Evolutionary conservation across 352 stramenopile species (phyloP), one percentile per base, ranked within the genome.

Genomic region (Phytophthora megakarya): DNA sequence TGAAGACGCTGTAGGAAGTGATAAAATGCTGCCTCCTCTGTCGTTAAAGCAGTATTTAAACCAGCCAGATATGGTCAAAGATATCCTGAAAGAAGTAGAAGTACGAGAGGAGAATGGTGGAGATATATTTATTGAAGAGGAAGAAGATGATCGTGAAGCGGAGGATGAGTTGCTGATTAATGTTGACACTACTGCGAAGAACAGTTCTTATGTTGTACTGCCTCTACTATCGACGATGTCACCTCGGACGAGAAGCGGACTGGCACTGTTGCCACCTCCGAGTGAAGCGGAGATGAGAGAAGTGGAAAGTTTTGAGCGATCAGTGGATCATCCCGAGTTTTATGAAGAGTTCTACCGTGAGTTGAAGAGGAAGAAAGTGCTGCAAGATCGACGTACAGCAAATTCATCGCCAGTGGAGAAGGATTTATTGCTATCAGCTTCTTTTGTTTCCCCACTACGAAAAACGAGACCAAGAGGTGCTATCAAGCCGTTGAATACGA

Each of bases 171-270:
- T 18, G 9, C 16, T 2, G 18, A 51, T 5, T 39, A 18, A 39
- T 44, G 33, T 4, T 50, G 16, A 2, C 18, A 30, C 44, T 32
- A 12, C 13, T 25, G n/a, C 2, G 25, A 33, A 46, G 15, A 61
- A 53, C 21, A 23, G 39, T 7, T 12, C 19, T 6, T 3, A 43
- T 9, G 9, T 72, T 5, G 35, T 72, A 9, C 57, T 87, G 1
- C 81, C 81, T 12, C 30, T 88, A 11, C 53, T 90, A 19, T 77
- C 55, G 32, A 84, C 70, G 7, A 68, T 90, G 18, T 83, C 78
- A 1, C 78, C 81, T 15, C 54, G 76, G 47, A 87, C 75, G n/a
- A 72, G 67, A 28, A 63, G 73, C 19, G 66, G 63, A 5, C 62
- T 90, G 11, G 70, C 76, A 5, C 70, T 72, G 0, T 39, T 90